phyloP scores from a whole-genome alignment of 2,329 filamentous ascomycete genomes.

The Davidsoniella neocaledoniae region DNA sequence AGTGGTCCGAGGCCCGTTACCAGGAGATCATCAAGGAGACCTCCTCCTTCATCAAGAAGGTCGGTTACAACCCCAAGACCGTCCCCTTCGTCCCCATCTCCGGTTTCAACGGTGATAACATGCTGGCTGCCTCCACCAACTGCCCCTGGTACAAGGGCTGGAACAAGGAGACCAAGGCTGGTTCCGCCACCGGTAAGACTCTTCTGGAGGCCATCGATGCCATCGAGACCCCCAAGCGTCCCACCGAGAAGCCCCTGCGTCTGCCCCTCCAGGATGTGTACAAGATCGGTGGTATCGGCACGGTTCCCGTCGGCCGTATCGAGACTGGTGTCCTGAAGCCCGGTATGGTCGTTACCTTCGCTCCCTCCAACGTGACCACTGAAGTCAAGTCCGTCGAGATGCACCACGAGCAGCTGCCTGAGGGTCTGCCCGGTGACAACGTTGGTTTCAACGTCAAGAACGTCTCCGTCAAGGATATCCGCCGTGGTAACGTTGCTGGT shows the following conservation, averaged over 20 bases:
- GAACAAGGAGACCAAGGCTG: conserved; percentile 80
- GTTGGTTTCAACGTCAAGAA: conserved; percentile 99
- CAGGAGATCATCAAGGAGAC: conserved; percentile 99
- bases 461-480: conserved; percentile 99
- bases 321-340: conserved; percentile 95
- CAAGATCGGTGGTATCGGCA: conserved; percentile 99
- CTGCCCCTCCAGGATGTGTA: conserved; percentile 99
- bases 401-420: conserved; percentile 96
- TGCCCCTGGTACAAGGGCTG: conserved; percentile 99
- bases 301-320: conserved; percentile 99
- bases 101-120: conserved; percentile 99
- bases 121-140: conserved; percentile 79
- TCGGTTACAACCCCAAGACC: conserved; percentile 99
- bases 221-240: conserved; percentile 84
- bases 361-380: conserved; percentile 96
- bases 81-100: conserved; percentile 99
- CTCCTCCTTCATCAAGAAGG: conserved; percentile 99
- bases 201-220: conserved; percentile 97
- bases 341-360: conserved; percentile 93
- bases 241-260: conserved; percentile 95
- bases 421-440: conserved; percentile 98
- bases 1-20: conserved; percentile 94
- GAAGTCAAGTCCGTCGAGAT: conserved; percentile 99
- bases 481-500: conserved; percentile 98
- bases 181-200: conserved; percentile 84